Percentiles rank a stretch among this genome's conserved stretches.
phyloP scores from a whole-genome alignment of 306 rosid genomes.

The Rosa multiflora region DNA sequence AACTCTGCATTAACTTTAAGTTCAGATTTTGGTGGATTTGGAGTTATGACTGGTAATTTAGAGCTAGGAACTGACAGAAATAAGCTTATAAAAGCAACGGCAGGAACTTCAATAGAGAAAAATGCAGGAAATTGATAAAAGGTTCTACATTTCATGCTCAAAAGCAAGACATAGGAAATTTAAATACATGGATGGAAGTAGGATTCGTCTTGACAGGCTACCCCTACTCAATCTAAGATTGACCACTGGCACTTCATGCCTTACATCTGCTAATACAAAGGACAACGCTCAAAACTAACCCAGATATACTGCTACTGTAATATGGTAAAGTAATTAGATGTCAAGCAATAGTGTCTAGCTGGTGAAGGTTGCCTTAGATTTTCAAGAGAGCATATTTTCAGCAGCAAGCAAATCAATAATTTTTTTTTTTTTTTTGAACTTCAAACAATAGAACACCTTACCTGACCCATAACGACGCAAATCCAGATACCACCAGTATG shows the following conservation, averaged over 20 bases:
- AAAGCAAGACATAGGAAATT: neutral
- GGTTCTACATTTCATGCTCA: neutral
- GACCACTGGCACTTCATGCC: neutral
- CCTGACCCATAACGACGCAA: conserved; percentile 99
- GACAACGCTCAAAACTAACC: neutral
- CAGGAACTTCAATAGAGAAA: neutral
- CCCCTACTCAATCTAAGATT: neutral
- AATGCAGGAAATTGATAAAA: neutral
- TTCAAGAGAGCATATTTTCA: neutral
- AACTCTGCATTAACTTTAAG: neutral
- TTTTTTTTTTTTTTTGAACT: too few species aligned
- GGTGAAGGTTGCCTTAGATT: neutral
- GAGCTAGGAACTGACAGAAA: neutral
- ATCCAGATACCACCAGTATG: conserved; percentile 98
- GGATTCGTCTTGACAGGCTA: neutral
- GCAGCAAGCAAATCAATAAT: neutral
- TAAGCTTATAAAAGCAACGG: neutral
- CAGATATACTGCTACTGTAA: neutral
- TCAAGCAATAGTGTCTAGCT: neutral
- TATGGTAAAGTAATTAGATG: too few species aligned
- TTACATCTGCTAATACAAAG: neutral
- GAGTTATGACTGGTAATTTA: too few species aligned
- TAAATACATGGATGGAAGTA: too few species aligned
- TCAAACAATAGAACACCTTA: conserved; percentile 28
- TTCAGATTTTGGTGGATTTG: neutral